Evolutionary conservation across 345 rosid genomes (phyloP).

Genomic region (Eucalyptus shirleyi): DNA sequence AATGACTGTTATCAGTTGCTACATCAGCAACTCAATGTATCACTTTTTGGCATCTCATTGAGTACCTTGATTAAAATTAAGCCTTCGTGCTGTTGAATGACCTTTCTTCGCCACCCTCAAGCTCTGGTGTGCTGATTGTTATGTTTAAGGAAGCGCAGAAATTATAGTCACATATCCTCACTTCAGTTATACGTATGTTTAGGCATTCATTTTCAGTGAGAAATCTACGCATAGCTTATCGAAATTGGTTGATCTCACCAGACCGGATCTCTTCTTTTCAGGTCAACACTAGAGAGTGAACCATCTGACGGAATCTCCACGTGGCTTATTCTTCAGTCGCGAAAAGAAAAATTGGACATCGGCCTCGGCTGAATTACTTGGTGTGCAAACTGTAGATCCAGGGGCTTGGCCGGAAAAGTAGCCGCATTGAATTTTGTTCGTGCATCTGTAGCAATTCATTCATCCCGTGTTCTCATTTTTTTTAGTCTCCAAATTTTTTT

Average conservation of each 20-base stretch:
- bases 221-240: not conserved
- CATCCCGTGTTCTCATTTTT: slow-evolving; percentile 14
- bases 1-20: not conserved
- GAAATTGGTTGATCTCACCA: not conserved
- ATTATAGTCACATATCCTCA: not conserved
- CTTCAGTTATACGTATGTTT: not conserved
- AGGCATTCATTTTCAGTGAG: not conserved
- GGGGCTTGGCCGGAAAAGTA: slow-evolving; percentile 5
- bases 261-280: not conserved
- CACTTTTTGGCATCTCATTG: not conserved
- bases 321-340: not conserved
- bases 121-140: not conserved
- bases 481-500: not conserved
- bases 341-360: not conserved
- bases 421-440: slow-evolving; percentile 5
- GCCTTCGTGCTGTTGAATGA: not conserved
- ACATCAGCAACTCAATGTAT: not conserved
- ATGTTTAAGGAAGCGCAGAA: not conserved
- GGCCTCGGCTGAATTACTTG: not conserved
- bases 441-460: slow-evolving; percentile 42
- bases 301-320: not conserved
- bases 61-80: not conserved
- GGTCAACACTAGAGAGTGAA: not conserved
- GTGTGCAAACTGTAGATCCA: slow-evolving; percentile 22
- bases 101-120: not conserved